A percentile compares a stretch with the other conserved stretches of the same genome.
Evolutionary conservation across 2,329 filamentous ascomycete genomes (phyloP).

Genomic region (Sarocladiaceae sp.): DNA sequence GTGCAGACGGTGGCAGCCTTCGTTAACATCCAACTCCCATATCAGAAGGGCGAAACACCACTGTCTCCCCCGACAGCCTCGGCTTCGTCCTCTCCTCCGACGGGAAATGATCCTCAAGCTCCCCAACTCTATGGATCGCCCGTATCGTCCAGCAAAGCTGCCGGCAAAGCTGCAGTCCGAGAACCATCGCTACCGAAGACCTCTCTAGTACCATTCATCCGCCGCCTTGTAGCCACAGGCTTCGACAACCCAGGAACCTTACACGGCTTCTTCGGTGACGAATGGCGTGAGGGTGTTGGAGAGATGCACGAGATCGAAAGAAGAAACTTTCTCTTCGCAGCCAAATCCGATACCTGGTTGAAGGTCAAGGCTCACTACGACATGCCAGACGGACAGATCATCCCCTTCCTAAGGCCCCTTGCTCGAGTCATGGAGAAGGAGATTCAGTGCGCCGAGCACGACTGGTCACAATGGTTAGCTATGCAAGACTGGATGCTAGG

Average conservation of each 20-base stretch:
- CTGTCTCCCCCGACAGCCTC: conserved; percentile 25
- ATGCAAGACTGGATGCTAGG: conserved; percentile 99
- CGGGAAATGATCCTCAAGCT: conserved; percentile 21
- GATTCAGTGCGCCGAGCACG: conserved; percentile 75
- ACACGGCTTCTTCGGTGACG: conserved; percentile 94
- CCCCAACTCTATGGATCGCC: conserved; percentile 18
- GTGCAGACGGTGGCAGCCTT: conserved; percentile 88
- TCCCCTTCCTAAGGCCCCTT: conserved; percentile 85
- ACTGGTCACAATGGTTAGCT: conserved; percentile 91
- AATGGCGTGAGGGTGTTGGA: conserved; percentile 78
- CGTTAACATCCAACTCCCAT: conserved; percentile 87
- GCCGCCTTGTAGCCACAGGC: conserved; percentile 84
- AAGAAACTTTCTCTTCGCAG: conserved; percentile 90
- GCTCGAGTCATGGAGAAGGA: conserved; percentile 72
- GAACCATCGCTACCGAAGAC: neutral
- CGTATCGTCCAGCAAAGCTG: conserved; percentile 24
- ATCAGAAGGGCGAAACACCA: conserved; percentile 57
- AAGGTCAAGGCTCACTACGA: conserved; percentile 89
- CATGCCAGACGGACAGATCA: conserved; percentile 73
- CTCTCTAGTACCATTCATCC: conserved; percentile 82
- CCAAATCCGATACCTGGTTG: conserved; percentile 88
- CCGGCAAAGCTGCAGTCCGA: conserved; percentile 34
- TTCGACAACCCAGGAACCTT: conserved; percentile 85
- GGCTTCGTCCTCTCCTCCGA: neutral
- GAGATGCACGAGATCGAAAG: conserved; percentile 84